A percentile compares a stretch with the other conserved stretches of the same genome.
These are phyloP conservation scores for Iberis amara DNA, from an alignment of 441 rosid genomes.

Conservation along the genomic window DNA sequence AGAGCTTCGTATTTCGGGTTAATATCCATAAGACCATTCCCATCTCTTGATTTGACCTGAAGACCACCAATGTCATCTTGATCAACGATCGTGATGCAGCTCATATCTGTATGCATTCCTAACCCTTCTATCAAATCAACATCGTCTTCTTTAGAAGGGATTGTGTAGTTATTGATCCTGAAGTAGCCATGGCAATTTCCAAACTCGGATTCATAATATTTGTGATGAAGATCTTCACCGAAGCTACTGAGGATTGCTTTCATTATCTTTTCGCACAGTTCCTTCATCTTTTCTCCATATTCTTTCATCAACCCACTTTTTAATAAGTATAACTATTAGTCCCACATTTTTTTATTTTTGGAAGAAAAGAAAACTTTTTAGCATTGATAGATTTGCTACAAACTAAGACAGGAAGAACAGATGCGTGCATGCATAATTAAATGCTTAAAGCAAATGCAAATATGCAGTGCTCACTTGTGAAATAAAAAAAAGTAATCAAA, in stretches of 20 bases:
- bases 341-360: too few species aligned
- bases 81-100: conserved; percentile 53
- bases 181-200: conserved; percentile 49
- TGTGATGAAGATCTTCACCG: conserved; percentile 33
- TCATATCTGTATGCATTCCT: conserved; percentile 70
- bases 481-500: neutral
- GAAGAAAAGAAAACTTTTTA: too few species aligned
- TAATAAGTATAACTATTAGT: too few species aligned
- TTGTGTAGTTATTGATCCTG: conserved; percentile 49
- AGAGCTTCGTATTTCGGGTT: conserved; percentile 41
- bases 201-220: conserved; percentile 40
- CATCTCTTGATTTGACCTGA: conserved; percentile 44
- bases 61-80: conserved; percentile 62
- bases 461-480: conserved; percentile 20
- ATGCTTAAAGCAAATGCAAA: conserved; percentile 10
- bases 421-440: conserved; percentile 10
- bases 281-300: conserved; percentile 49
- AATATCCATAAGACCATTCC: conserved; percentile 47
- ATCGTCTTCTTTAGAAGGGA: conserved; percentile 26
- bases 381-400: too few species aligned
- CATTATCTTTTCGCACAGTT: conserved; percentile 41
- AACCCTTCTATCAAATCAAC: conserved; percentile 43
- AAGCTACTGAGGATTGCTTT: conserved; percentile 36
- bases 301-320: conserved; percentile 19
- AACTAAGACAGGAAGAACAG: too few species aligned